These are phyloP conservation scores for Yamadazyma olivae DNA, from an alignment of 805 yeast genomes.

Conservation along the genomic window DNA sequence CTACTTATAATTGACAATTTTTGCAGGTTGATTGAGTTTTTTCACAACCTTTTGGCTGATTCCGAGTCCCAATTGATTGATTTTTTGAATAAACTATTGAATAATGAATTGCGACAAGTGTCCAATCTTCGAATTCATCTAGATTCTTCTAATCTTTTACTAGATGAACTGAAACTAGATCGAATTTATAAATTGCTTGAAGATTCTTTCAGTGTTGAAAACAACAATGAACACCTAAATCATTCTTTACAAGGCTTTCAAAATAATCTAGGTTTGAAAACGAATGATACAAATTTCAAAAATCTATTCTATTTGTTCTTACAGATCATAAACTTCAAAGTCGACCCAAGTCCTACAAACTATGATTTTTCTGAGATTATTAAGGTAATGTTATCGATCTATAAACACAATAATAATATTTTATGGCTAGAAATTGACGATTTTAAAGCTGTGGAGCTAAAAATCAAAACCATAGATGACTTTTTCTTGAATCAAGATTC, in stretches of 20 bases:
- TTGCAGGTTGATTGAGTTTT: not conserved
- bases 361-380: conserved; percentile 8
- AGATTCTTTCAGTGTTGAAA: no score
- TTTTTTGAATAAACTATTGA: conserved; percentile 10
- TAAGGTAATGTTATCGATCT: conserved; percentile 5
- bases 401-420: conserved; percentile 3
- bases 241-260: conserved; percentile 10
- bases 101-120: conserved; percentile 12
- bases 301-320: conserved; percentile 10
- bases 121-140: conserved; percentile 10
- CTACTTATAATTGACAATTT: conserved; percentile 2
- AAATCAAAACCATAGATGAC: conserved; percentile 1
- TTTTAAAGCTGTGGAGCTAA: conserved; percentile 1
- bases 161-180: no score
- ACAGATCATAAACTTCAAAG: conserved; percentile 4
- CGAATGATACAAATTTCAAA: conserved; percentile 8
- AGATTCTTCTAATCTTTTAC: no score
- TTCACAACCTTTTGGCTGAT: not conserved
- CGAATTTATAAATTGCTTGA: no score
- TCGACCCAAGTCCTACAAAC: conserved; percentile 7
- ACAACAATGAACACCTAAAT: not conserved
- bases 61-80: conserved; percentile 2
- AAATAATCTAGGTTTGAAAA: conserved; percentile 7
- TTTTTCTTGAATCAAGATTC: conserved; percentile 2
- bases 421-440: conserved; percentile 8